Base-by-base conservation (phyloP, 257 asterid species). In the Salvia hispanica region DNA sequence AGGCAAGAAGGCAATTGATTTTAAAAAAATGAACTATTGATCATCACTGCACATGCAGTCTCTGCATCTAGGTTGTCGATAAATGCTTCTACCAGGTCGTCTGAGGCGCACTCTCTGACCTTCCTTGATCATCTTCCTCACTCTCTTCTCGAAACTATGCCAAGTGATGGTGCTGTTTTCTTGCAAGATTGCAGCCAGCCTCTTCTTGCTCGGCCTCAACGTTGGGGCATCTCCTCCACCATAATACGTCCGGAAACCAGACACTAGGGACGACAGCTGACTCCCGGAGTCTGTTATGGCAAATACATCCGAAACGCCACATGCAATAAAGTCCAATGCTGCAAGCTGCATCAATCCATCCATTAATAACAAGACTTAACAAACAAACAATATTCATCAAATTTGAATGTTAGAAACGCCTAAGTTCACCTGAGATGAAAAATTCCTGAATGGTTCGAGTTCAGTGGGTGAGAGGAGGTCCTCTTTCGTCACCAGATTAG, bases 201-300 rank as follows among this genome's bases (percentile, higher is more conserved):
- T 87, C 83, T 78, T 84, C 90, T 88, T 91, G 84, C 78, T 89
- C 5, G 99, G 98, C 77, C 93, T 76, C 85, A 91, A 58, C 6
- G 83, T 88, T 31, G 99, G 99, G 10, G 91, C 86, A 37, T 69
- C 77, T 51, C 95, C 96, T 67, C 75, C 85, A 4, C 97, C 97
- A 14, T 85, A 87, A 74, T 91, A 94, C 3, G 90, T 84, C 36
- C 99, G 85, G 59, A 79, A 83, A 15, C 99, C 99, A 1, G 96
- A 88, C 74, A 87, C 98, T 0, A 94, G 76, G 60, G 96, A 91
- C 7, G 98, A 94, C 6, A 91, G 79, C 83, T 91, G 96, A 85
- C 97, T 94, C 25, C 99, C 97, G 0, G 99, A 84, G 69, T 94
- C 99, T 2, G 97, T 94, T 50, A 91, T 83, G 58, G 99, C 90